Evolutionary conservation across 306 rosid genomes (phyloP).

Genomic region (Quercus alba): DNA sequence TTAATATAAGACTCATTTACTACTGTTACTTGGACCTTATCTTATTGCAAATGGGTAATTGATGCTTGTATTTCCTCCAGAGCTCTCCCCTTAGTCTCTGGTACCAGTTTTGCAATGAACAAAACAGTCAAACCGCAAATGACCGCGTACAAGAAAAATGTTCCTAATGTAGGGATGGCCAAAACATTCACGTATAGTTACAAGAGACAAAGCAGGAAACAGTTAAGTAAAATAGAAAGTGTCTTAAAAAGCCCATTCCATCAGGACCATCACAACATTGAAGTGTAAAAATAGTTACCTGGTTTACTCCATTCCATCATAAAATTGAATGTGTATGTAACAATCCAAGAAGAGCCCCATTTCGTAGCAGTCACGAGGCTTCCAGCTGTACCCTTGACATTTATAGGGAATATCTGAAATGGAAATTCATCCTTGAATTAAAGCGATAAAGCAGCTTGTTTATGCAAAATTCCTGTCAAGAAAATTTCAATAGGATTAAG

Average conservation of each 20-base stretch:
- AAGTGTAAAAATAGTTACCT: slow-evolving; percentile 11
- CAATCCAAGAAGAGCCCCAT: slow-evolving; percentile 35
- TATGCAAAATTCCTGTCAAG: no score
- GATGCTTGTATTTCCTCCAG: slow-evolving; percentile 41
- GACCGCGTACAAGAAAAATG: slow-evolving; percentile 27
- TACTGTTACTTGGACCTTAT: not conserved
- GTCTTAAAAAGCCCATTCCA: not conserved
- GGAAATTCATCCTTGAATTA: no score
- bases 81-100: slow-evolving; percentile 35
- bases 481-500: no score
- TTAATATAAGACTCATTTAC: no score
- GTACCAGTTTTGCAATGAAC: slow-evolving; percentile 34
- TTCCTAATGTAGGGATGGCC: slow-evolving; percentile 18
- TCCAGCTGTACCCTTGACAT: no score
- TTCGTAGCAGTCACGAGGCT: not conserved
- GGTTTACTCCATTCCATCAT: slow-evolving; percentile 44
- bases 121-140: slow-evolving; percentile 16
- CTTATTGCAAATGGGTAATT: not conserved
- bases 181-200: not conserved
- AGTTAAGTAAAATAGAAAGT: not conserved
- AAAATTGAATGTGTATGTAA: slow-evolving; percentile 27
- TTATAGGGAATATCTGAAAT: no score
- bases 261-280: no score
- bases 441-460: no score
- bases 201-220: not conserved